A percentile compares a stretch with the other conserved stretches of the same genome.
phyloP scores from a whole-genome alignment of 179 eudicot genomes.

The Corrigiola litoralis region DNA sequence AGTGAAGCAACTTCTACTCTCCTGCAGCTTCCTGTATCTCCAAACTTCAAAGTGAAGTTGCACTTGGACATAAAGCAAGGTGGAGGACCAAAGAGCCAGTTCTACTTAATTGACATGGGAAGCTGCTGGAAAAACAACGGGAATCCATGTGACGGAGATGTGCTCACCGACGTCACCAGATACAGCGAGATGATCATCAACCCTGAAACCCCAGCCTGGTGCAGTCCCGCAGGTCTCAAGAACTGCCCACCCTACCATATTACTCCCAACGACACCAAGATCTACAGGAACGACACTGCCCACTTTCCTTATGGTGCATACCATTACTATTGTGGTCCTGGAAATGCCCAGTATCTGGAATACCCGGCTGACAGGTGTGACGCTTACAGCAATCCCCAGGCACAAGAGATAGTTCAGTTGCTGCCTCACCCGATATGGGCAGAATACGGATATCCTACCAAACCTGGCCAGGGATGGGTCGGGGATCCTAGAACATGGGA shows the following conservation, averaged over 20 bases:
- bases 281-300: slow-evolving; percentile 47
- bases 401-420: slow-evolving; percentile 64
- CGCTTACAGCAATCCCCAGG: slow-evolving; percentile 78
- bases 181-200: slow-evolving; percentile 76
- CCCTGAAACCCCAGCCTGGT: slow-evolving; percentile 54
- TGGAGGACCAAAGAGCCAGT: slow-evolving; percentile 72
- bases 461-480: slow-evolving; percentile 62
- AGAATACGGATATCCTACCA: slow-evolving; percentile 60
- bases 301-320: slow-evolving; percentile 62
- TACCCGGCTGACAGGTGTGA: slow-evolving; percentile 46
- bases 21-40: slow-evolving; percentile 55
- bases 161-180: slow-evolving; percentile 58
- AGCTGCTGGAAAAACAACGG: slow-evolving; percentile 84
- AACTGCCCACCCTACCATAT: slow-evolving; percentile 69
- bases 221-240: slow-evolving; percentile 34
- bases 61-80: slow-evolving; percentile 58
- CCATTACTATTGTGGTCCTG: slow-evolving; percentile 71
- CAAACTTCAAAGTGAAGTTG: slow-evolving; percentile 54
- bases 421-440: slow-evolving; percentile 74
- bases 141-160: slow-evolving; percentile 58
- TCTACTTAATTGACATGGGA: slow-evolving; percentile 63
- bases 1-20: too few species aligned
- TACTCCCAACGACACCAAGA: slow-evolving; percentile 41
- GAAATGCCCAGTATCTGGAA: slow-evolving; percentile 52
- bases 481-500: slow-evolving; percentile 64